Base-by-base conservation (phyloP, 305 asterid species). In the Rubia peregrina region DNA sequence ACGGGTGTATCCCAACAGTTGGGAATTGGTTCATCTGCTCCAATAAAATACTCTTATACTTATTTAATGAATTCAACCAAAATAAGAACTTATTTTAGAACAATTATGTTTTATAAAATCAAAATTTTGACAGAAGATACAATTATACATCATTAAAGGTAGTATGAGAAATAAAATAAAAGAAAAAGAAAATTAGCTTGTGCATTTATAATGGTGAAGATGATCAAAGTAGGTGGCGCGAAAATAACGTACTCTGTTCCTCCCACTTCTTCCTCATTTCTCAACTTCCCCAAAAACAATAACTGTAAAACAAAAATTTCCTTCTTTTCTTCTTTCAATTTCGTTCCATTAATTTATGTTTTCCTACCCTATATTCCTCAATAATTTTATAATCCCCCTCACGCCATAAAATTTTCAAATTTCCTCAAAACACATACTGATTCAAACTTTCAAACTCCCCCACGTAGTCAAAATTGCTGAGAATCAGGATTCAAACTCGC, bases 221-320 rank as follows among this genome's bases (percentile, higher is more conserved):
- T 5, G 80, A 84, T 86, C 76, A 88, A 89, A 83, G 86, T 86
- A 77, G 89, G 90, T 84, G 89, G 89, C 88, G 88, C 86, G 86
- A 83, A 84, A 82, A 77, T 77, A 82, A 83, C 89, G 72, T 75
- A 67, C 61, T 59, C 68, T 41, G 66, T 61, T 73, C 70, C 70
- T 73, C 13, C 51, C 40, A 17, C 41, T n/a, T 40, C 55, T 72
- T 65, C 49, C 9, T 56, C 33, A 22, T 68, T 65, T 72, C 79
- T 74, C 78, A 61, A 73, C 75, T 75, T 67, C 63, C 74, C 69
- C 14, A 9, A 65, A 65, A 11, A n/a, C 22, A 65, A 41, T 73
- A 69, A 74, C 87, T 48, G 83, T 73, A 76, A 67, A 5, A 51
- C 57, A 3, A 49, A 49, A 14, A 80, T 78, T 78, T 73, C 64